Base-by-base conservation (phyloP, 2,329 filamentous ascomycete genomes). In the Trichoderma endophyticum region DNA sequence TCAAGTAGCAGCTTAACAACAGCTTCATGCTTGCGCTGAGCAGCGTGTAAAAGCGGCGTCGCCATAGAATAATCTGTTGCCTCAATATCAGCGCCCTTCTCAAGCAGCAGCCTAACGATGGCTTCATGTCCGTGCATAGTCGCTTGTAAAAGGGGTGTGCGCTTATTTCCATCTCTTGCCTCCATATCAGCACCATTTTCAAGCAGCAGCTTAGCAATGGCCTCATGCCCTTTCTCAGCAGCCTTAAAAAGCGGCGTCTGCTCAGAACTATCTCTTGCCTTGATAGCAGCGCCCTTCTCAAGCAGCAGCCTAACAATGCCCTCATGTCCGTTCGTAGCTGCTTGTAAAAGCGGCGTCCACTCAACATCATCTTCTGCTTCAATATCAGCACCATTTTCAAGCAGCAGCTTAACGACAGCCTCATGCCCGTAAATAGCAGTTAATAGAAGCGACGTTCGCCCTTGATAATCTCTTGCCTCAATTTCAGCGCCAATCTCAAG, bases 31-130 rank as follows among this genome's bases (percentile, higher is more conserved):
- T n/a, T n/a, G n/a, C n/a, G n/a, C n/a, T n/a, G n/a, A n/a, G n/a
- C n/a, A n/a, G n/a, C n/a, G n/a, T n/a, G n/a, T n/a, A n/a, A 21
- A 21, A 51, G 43, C 8, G 43, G n/a, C n/a, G n/a, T 51, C n/a
- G n/a, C n/a, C n/a, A n/a, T n/a, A n/a, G n/a, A n/a, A n/a, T n/a
- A n/a, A n/a, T n/a, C n/a, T n/a, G n/a, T n/a, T n/a, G 12, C 9
- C 30, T 59, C 54, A 5, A 65, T 15, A 32, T 56, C n/a, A 9
- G 60, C 69, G 32, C 32, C 32, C 1, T 65, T 34, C 4, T 59
- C 24, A 18, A 66, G 9, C 9, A 71, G 61, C 36, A 72, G 26
- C 70, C 43, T 67, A n/a, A 70, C 65, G 26, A 73, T 36, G 11
- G 61, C 61, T 11, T 24, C 57, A 36, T 61, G 18, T 6, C 57